Evolutionary conservation across 2,329 filamentous ascomycete species (phyloP).

Genomic region (Alternaria triticina): DNA sequence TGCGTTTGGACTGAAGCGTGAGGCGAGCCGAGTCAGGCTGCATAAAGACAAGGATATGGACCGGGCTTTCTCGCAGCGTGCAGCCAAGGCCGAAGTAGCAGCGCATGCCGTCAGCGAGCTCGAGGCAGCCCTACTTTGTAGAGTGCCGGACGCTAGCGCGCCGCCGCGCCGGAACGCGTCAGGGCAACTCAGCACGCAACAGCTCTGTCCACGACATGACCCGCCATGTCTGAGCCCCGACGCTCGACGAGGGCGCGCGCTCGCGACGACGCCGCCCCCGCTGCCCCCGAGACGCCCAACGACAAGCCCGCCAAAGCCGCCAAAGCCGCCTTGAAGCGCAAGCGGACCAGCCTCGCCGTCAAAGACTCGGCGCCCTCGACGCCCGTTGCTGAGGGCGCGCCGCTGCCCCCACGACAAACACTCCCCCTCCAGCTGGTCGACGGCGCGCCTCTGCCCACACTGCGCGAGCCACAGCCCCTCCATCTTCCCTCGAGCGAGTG

Average conservation of each 20-base stretch:
- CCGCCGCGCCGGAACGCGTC: slow-evolving; percentile 1
- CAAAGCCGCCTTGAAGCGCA: slow-evolving; percentile 44
- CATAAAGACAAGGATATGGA: not conserved
- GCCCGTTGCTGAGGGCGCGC: slow-evolving; percentile 22
- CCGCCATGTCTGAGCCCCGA: slow-evolving; percentile 44
- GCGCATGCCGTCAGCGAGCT: not conserved
- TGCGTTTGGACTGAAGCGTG: not conserved
- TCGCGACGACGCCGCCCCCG: slow-evolving; percentile 41
- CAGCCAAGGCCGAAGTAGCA: not conserved
- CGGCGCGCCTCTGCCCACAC: slow-evolving; percentile 73
- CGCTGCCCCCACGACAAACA: slow-evolving; percentile 21
- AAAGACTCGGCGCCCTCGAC: slow-evolving; percentile 38
- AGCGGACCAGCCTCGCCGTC: slow-evolving; percentile 30
- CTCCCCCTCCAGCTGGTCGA: slow-evolving; percentile 69
- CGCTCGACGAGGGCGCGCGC: slow-evolving; percentile 45
- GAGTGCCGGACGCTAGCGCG: slow-evolving; percentile 1
- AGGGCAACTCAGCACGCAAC: not conserved
- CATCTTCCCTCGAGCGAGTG: slow-evolving; percentile 70
- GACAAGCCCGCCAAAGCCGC: slow-evolving; percentile 28
- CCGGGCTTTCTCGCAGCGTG: not conserved
- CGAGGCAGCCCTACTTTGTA: not conserved
- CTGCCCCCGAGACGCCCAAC: slow-evolving; percentile 29
- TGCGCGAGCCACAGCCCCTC: slow-evolving; percentile 70
- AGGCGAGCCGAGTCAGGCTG: not conserved
- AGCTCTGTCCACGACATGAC: not conserved